Base-by-base conservation (phyloP, 1,284 basidiomycete genomes). In the Cutaneotrichosporon sp. region DNA sequence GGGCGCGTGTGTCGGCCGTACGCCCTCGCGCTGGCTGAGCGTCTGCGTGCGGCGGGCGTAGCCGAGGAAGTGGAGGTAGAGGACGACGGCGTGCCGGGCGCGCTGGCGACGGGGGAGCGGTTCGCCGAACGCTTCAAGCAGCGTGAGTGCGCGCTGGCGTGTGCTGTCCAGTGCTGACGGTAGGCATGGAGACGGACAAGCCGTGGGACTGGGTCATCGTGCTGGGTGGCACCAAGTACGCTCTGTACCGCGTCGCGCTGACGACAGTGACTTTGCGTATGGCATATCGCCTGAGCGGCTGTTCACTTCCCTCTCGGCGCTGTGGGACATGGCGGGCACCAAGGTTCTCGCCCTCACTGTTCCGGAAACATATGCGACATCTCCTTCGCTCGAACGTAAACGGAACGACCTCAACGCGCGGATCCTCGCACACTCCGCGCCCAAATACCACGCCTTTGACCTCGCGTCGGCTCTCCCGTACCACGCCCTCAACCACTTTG, bases 211-310 rank as follows among this genome's bases (percentile, higher is more conserved):
- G 52, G 52, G 18, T 43, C 17, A 30, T 54, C 37, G 38, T 54
- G 14, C 37, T 54, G 9, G 52, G 52, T 1, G 48, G 52, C 8
- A 54, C 52, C n/a, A 54, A 54, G 52, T 54, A 22, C 3, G 48
- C 15, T 10, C 30, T 2, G 8, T 3, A 30, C 8, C 4, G 10
- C 14, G 2, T 10, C 5, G 20, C 3, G 18, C 40, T 48, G 41
- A 53, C 35, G n/a, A 4, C 42, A 53, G 52, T 15, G 52, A 53
- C 18, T 46, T 53, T 1, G 52, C 40, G 7, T 43, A 14, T 12
- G 46, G 34, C 15, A 9, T 10, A 3, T 2, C 17, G 13, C 22
- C 46, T 3, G 40, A 48, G 5, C 8, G 20, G 13, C 42, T 39
- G 4, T n/a, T 49, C 35, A 13, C 22, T 13, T 15, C 15, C 1